These are phyloP conservation scores for Penicillium antarcticum DNA, from an alignment of 495 filamentous ascomycete genomes.

Conservation along the genomic window DNA sequence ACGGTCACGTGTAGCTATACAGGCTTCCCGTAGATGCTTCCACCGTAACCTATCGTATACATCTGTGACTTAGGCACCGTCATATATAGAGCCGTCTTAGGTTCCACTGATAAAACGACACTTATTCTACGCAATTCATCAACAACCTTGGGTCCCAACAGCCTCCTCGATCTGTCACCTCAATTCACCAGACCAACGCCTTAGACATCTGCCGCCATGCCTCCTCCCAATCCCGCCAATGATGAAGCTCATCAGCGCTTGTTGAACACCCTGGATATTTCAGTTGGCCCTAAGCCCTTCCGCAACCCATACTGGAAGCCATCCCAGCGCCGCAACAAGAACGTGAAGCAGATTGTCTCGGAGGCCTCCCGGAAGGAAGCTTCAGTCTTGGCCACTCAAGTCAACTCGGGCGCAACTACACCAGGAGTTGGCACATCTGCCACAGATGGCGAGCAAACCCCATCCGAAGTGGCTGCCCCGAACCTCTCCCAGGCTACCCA, in stretches of 20 bases:
- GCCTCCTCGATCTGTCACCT: background rate
- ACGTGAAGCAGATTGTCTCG: conserved; percentile 93
- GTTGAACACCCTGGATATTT: conserved; percentile 85
- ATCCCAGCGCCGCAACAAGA: conserved; percentile 93
- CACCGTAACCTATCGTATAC: no score
- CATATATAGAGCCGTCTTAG: no score
- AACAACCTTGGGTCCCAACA: background rate
- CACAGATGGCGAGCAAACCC: conserved; percentile 53
- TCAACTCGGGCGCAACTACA: conserved; percentile 76
- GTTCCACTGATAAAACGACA: no score
- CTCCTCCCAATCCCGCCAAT: conserved; percentile 41
- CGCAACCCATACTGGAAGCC: conserved; percentile 87
- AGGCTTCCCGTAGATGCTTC: conserved; percentile 1
- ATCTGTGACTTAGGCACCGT: no score
- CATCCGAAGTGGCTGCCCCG: conserved; percentile 51
- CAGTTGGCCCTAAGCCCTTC: conserved; percentile 76
- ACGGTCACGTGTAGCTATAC: conserved; percentile 25
- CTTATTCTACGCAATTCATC: background rate
- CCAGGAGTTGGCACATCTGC: conserved; percentile 58
- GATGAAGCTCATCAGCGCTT: conserved; percentile 55
- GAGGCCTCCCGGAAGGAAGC: conserved; percentile 83
- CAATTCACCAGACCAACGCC: background rate
- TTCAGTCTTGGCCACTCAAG: conserved; percentile 72
- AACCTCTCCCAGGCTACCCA: conserved; percentile 83
- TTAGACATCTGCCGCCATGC: conserved; percentile 29